These are phyloP conservation scores for Lipomyces orientalis DNA, from an alignment of 805 yeast species.

Conservation along the genomic window DNA sequence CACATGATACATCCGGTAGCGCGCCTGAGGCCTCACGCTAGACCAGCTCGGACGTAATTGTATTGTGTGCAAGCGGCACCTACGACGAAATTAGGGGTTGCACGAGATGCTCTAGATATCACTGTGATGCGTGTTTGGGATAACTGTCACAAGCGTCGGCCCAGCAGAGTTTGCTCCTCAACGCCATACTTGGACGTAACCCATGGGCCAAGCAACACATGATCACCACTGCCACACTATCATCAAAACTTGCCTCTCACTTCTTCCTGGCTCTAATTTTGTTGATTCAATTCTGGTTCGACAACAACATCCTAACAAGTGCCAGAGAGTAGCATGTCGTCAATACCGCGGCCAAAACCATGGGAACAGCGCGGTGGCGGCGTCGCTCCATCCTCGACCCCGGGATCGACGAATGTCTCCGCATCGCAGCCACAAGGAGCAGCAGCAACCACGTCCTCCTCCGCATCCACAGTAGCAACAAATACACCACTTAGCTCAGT, in stretches of 20 bases:
- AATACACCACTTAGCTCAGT: constrained; percentile 20
- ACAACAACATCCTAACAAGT: not conserved
- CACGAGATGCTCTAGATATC: not conserved
- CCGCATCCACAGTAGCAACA: constrained; percentile 10
- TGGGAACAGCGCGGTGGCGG: constrained; percentile 25
- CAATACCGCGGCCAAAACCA: constrained; percentile 34
- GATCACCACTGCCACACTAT: no score
- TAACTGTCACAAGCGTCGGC: not conserved
- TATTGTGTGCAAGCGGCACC: no score
- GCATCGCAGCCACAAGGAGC: constrained; percentile 11
- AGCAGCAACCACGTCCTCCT: constrained; percentile 12
- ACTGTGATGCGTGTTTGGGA: not conserved
- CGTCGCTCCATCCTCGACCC: not conserved
- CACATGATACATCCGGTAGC: no score
- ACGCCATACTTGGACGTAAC: not conserved
- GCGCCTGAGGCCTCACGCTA: no score
- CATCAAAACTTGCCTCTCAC: not conserved
- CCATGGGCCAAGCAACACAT: not conserved
- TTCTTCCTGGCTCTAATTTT: not conserved
- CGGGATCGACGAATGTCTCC: constrained; percentile 14
- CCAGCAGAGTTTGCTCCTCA: not conserved
- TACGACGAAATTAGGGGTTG: no score
- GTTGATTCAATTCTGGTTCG: not conserved
- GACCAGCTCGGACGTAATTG: no score
- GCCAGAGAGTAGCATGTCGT: not conserved